Base-by-base conservation (phyloP, 2,329 filamentous ascomycete species). In the Cladosporium sp. region DNA sequence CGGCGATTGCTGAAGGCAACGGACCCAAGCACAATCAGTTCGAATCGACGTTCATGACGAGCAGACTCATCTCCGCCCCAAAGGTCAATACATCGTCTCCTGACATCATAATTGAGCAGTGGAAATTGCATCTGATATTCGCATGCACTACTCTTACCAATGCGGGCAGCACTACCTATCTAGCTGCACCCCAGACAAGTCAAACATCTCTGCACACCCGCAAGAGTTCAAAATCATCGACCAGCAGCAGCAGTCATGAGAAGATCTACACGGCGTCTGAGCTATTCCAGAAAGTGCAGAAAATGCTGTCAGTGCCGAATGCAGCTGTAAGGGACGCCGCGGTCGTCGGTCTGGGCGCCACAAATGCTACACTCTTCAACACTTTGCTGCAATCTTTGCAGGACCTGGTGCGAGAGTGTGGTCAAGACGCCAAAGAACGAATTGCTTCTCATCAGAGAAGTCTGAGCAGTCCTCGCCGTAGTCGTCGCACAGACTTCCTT, bases 81-180 rank as follows among this genome's bases (percentile, higher is more conserved):
- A 86, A 74, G 15, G 63, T 76, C 36, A 72, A 83, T 60, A 88
- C 85, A 2, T 87, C 88, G 0, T 47, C 43, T 47, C 89, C 92
- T 0, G 92, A 96, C 67, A 86, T 96, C 20, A 81, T 97, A 59
- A 86, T 99, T 60, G 95, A 97, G 73, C 94, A 99, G 72, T 99
- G 93, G 93, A 97, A 97, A 74, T 79, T 97, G 2, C 97, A 97
- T 72, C 81, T 99, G 25, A 92, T 97, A 58, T 97, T 99, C 76
- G 94, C 93, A 9, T 99, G 95, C 74, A 96, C 93, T 9, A 97
- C 94, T 0, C 80, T 99, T 59, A 92, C 90, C 38, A 94, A 94
- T 65, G 66, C 68, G 54, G 71, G 70, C 7, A 91, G 91, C 9
- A 85, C 87, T 30, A 56, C 54, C 14, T 39, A 56, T 20, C 78